Conservation (phyloP, 163 green algal species). For the Prototheca cutis region DNA sequence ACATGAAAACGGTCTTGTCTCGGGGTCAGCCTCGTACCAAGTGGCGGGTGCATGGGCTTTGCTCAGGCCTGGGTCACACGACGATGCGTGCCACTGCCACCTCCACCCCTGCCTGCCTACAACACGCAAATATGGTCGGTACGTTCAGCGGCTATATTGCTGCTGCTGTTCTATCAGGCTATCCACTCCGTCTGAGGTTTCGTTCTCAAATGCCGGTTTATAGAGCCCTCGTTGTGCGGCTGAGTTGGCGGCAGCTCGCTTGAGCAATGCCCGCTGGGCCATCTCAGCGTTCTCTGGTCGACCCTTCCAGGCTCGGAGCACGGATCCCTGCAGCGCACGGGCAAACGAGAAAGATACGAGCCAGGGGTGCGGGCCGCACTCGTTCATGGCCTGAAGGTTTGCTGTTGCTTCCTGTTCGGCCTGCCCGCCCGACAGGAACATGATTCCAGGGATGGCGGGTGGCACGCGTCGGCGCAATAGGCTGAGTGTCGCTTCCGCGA, state of each 20-base stretch:
- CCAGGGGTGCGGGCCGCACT: constrained; percentile 66
- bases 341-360: constrained; percentile 88
- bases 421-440: constrained; percentile 92
- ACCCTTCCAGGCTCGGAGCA: constrained; percentile 88
- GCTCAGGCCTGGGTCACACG: too few relatives aligned
- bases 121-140: too few relatives aligned
- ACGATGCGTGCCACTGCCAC: too few relatives aligned
- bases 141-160: too few relatives aligned
- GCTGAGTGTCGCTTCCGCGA: constrained; percentile 38
- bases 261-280: constrained; percentile 73
- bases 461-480: constrained; percentile 43
- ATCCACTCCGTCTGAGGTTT: too few relatives aligned
- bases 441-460: constrained; percentile 52
- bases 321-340: constrained; percentile 75
- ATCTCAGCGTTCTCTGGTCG: constrained; percentile 40
- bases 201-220: too few relatives aligned
- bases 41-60: too few relatives aligned
- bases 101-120: too few relatives aligned
- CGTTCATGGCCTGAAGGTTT: constrained; percentile 97
- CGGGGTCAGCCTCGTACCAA: too few relatives aligned
- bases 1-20: too few relatives aligned
- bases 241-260: constrained; percentile 90
- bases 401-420: constrained; percentile 92
- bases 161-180: too few relatives aligned
- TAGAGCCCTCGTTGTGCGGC: constrained; percentile 63